Evolutionary conservation across 2,329 filamentous ascomycete genomes (phyloP).

Genomic region (Sporothrix pseudoabietina): DNA sequence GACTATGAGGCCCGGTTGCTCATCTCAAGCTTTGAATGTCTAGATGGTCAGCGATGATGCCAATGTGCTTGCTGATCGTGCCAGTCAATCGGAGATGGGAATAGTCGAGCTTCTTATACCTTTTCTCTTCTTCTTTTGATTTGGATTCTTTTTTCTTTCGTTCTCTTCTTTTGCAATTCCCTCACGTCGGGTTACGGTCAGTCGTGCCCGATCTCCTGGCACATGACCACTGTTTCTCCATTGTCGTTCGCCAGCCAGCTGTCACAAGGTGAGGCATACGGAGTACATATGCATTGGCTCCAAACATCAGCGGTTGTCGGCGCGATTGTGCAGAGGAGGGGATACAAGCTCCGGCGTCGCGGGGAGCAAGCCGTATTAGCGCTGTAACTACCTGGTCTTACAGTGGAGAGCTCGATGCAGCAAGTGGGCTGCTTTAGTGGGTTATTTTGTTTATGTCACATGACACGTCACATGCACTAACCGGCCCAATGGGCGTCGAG

Average conservation of each 20-base stretch:
- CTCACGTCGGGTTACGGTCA: background rate
- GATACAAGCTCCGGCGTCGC: constrained; percentile 5
- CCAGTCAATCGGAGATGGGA: background rate
- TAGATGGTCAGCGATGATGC: background rate
- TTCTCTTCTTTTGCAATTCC: background rate
- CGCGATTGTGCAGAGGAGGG: constrained; percentile 4
- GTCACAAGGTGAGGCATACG: constrained; percentile 22
- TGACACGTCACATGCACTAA: constrained; percentile 19
- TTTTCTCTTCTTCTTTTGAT: background rate
- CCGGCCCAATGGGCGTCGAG: constrained; percentile 21
- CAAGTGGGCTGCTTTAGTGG: background rate
- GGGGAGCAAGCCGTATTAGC: constrained; percentile 18
- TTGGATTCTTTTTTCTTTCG: background rate
- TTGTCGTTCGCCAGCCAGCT: constrained; percentile 20
- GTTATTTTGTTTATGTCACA: background rate
- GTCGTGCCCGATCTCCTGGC: constrained; percentile 11
- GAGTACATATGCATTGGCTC: constrained; percentile 12
- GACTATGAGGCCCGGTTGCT: background rate
- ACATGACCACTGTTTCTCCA: constrained; percentile 24
- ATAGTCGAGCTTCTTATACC: background rate
- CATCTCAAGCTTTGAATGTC: background rate
- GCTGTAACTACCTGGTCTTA: background rate
- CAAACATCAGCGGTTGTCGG: constrained; percentile 7
- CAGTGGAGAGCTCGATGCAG: background rate
- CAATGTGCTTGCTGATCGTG: background rate